Conservation (phyloP, 208 protist genomes). For the Crithidia bombi region DNA sequence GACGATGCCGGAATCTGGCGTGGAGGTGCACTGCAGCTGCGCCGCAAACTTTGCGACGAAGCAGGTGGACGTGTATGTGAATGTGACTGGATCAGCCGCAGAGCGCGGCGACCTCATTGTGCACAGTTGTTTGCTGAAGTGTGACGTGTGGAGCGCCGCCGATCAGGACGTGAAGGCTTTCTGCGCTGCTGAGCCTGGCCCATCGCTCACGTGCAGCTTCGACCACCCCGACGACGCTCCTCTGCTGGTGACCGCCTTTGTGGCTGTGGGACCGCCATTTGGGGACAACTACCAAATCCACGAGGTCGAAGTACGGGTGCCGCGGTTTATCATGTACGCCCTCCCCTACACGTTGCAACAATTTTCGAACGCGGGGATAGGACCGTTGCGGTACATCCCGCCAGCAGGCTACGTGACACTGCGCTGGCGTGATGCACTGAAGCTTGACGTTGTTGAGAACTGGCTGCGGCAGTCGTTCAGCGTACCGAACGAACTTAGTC, state of each 20-base stretch:
- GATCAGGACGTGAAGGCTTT: conserved; percentile 25
- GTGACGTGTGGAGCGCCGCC: conserved; percentile 43
- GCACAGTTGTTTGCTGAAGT: conserved; percentile 69
- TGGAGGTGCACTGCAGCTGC: conserved; percentile 45
- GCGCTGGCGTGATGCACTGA: conserved; percentile 47
- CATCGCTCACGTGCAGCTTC: conserved; percentile 63
- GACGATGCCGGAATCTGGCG: conserved; percentile 56
- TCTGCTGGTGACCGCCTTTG: conserved; percentile 64
- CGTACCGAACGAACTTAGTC: conserved; percentile 29
- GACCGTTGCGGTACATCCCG: conserved; percentile 14
- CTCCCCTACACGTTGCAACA: conserved; percentile 25
- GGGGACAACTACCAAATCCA: conserved; percentile 83
- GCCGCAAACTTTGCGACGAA: conserved; percentile 20
- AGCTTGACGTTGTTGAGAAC: conserved; percentile 34
- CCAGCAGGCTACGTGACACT: conserved; percentile 57
- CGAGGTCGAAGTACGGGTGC: conserved; percentile 75
- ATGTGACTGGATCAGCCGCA: conserved; percentile 27
- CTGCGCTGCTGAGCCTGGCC: conserved; percentile 31
- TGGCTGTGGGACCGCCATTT: conserved; percentile 75
- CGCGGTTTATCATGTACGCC: conserved; percentile 88
- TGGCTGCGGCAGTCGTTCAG: conserved; percentile 67
- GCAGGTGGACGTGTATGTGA: conserved; percentile 32
- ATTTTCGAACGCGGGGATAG: neutral
- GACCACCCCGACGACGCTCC: conserved; percentile 60
- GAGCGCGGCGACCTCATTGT: conserved; percentile 60